Percentiles rank a stretch among this genome's conserved stretches.
Conservation (phyloP, 2,329 filamentous ascomycete genomes). For the Fusarium sp. region DNA sequence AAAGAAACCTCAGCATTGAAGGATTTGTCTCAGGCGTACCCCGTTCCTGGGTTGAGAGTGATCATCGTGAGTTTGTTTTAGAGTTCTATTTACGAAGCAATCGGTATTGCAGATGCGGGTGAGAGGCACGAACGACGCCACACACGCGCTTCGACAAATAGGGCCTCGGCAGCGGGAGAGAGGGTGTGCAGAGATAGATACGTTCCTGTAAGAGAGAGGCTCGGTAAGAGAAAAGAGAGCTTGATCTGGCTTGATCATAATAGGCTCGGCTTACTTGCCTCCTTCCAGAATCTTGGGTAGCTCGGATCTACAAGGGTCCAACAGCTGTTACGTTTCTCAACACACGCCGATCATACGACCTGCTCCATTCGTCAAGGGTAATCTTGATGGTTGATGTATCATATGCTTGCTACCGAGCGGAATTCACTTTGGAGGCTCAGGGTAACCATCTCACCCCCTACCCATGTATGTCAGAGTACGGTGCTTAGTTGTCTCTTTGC, state of each 20-base stretch:
- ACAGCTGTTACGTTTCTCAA: slow-evolving; percentile 15
- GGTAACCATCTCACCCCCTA: not conserved
- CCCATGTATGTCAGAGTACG: slow-evolving; percentile 10
- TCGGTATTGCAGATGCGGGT: not conserved
- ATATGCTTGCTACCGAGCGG: slow-evolving; percentile 2
- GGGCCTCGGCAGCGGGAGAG: not conserved
- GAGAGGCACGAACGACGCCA: not conserved
- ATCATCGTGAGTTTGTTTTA: not conserved
- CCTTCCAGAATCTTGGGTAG: slow-evolving; percentile 2
- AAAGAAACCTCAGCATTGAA: not conserved
- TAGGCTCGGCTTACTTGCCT: not conserved
- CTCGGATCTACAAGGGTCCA: slow-evolving; percentile 4
- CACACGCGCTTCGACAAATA: not conserved
- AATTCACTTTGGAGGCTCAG: too few species aligned
- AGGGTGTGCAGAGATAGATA: not conserved
- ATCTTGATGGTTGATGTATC: slow-evolving; percentile 8
- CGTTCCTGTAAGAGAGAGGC: not conserved
- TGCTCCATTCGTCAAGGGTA: slow-evolving; percentile 5
- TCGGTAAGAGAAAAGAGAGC: not conserved
- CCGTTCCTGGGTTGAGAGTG: not conserved
- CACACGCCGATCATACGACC: not conserved
- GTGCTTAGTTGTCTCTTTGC: slow-evolving; percentile 11
- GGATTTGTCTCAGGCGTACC: not conserved
- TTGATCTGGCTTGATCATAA: not conserved
- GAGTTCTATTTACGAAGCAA: not conserved